These are phyloP conservation scores for Annulohypoxylon nitens DNA, from an alignment of 495 filamentous ascomycete genomes.

Conservation along the genomic window DNA sequence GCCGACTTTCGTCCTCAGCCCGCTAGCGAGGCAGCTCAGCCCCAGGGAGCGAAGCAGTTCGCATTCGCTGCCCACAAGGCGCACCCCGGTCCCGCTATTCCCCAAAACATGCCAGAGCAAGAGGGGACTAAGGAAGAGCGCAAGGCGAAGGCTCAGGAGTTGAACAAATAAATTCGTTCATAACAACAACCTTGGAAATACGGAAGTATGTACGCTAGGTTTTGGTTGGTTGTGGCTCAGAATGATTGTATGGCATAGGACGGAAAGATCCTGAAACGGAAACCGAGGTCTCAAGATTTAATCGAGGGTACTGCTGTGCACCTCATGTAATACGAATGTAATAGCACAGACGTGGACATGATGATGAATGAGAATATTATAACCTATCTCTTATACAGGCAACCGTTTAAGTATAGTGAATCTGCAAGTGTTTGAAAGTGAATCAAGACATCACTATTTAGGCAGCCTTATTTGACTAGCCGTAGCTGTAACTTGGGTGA, in stretches of 20 bases:
- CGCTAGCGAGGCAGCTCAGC: conserved; percentile 50
- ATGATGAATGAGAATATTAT: conserved; percentile 17
- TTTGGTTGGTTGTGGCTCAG: background rate
- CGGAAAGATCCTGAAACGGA: conserved; percentile 16
- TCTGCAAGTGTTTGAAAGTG: conserved; percentile 1
- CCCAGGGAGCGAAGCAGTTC: conserved; percentile 52
- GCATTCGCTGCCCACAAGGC: conserved; percentile 61
- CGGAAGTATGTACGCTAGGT: background rate
- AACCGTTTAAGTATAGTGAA: background rate
- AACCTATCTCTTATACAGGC: background rate
- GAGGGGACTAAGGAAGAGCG: conserved; percentile 77
- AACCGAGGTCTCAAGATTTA: conserved; percentile 15
- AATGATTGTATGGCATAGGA: conserved; percentile 18
- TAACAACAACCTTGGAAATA: background rate
- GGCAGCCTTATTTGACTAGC: conserved; percentile 5
- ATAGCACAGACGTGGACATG: conserved; percentile 17
- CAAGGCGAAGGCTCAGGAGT: conserved; percentile 69
- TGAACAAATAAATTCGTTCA: conserved; percentile 69
- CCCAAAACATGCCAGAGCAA: conserved; percentile 61
- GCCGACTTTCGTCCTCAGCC: conserved; percentile 50
- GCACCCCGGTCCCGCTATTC: conserved; percentile 64
- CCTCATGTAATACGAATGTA: conserved; percentile 19
- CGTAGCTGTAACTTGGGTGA: conserved; percentile 10
- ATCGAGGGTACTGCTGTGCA: conserved; percentile 5
- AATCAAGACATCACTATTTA: background rate